Base-by-base conservation (phyloP, 1,139 yeast genomes). In the Sugiyamaella neomexicana region DNA sequence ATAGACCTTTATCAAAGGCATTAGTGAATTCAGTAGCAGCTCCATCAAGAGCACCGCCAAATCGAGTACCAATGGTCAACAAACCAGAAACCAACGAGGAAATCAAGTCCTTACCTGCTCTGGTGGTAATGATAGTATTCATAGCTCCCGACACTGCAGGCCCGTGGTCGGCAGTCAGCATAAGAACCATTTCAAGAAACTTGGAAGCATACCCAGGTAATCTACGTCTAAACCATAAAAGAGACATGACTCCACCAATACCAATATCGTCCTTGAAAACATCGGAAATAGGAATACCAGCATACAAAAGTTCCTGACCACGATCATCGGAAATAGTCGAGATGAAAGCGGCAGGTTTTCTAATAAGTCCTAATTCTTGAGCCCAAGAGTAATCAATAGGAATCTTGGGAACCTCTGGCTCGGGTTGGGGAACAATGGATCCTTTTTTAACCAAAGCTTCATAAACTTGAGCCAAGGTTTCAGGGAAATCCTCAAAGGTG, bases 381-480 rank as follows among this genome's bases (percentile, higher is more conserved):
- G 79, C 79, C 79, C 79, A 75, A 43, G 77, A 68, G 68, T 75
- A 75, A 64, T 75, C 79, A 56, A 75, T 71, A 45, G 79, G 79
- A 64, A 75, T 75, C 71, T 75, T 75, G 59, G 79, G 79, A 34
- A 74, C 75, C 58, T 71, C 78, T 31, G 77, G 77, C 64, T 75
- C 79, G 41, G 72, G 60, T 58, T 63, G 58, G 54, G 76, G 76
- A 37, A 65, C 66, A 56, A 75, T 73, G 38, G 61, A 65, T 46
- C 75, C 75, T 62, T 65, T 64, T 63, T 69, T 64, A 49, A 74
- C 75, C 47, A 74, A 64, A 36, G 58, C 54, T 58, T 73, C 64
- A 69, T 75, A 75, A 43, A 75, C 73, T 52, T 63, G 56, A 50
- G 68, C 58, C 34, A 75, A 65, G n/a, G 60, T 62, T 60, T 72